Base-by-base conservation (phyloP, 305 asterid species). In the Rubia peregrina region DNA sequence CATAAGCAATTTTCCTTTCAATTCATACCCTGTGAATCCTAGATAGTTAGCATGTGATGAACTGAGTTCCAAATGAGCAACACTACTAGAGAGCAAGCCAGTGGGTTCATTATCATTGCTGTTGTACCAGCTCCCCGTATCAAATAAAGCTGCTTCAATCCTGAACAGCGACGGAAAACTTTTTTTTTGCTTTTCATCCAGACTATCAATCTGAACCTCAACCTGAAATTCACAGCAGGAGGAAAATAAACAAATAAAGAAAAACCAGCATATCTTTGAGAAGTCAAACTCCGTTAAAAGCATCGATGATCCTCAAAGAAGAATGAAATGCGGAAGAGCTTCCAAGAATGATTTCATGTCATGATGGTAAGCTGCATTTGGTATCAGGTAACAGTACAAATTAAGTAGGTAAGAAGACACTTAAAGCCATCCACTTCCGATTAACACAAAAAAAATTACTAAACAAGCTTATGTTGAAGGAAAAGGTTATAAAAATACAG, bases 91-190 rank as follows among this genome's bases (percentile, higher is more conserved):
- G 70, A 79, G 86, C 78, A 88, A 83, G 82, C 82, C 83, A 61
- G 70, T 79, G 61, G 56, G 78, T 71, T 65, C 53, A 11, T 22
- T 43, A 9, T 78, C 89, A 24, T 73, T 75, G 81, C 80, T 67
- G 61, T 74, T 69, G 79, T 76, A 70, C 83, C 84, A 82, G 77
- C 84, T 78, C 81, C 85, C 93, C 0, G 83, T 79, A 80, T 90
- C 96, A 74, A 85, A 93, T 38, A 93, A 78, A 85, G 83, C 87
- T 76, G 95, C 97, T 86, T 93, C 97, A 78, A 93, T 78, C 66
- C 82, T 83, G 87, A 86, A 88, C 78, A 74, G 83, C 48, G 82
- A 71, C 10, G 83, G 70, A 72, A 83, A 74, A 74, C 81, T 76
- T 74, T 83, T 90, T 79, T 83, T 83, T 41, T 82, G 68, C 75